Evolutionary conservation across 2,329 filamentous ascomycete species (phyloP), one percentile per base, ranked within the genome.

Genomic region (Arthrinium phaeospermum): DNA sequence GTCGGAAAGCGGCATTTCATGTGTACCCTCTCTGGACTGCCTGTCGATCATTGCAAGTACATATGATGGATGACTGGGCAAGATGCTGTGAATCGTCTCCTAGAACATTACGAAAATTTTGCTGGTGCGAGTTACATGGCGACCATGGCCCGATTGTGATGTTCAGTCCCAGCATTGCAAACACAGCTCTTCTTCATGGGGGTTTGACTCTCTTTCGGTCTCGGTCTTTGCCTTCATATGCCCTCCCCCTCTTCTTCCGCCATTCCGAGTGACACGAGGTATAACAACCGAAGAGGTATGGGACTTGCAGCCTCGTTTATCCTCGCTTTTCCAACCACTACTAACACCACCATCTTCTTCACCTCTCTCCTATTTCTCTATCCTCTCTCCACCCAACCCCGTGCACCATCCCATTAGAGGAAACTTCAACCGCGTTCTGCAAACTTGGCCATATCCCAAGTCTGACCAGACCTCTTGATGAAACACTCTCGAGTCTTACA

Each of bases 401-500:
- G 73, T 73, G 71, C 71, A 67, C 75, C 71, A 64, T 41, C 34
- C 57, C 34, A 41, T 64, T 64, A 64, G 34, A 64, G 57, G 57
- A 41, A 64, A 64, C 57, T 64, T 64, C 73, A 72, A 72, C 68
- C 76, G 72, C 70, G 70, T 73, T 74, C 75, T 76, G 76, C 78
- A 77, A 77, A 78, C 78, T 76, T 75, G 13, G 19, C 57, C 34
- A 41, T 41, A 16, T n/a, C 45, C 75, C 77, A 78, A 73, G 77
- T 78, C 75, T 76, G 75, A 70, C 34, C 47, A 77, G 30, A 75
- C 76, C 74, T 75, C 74, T 73, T 73, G 74, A 75, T 80, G 79
- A 81, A 80, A 80, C 79, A 81, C 73, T 22, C 8, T 76, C 74
- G 75, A 78, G 79, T 81, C 75, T 77, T 76, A 80, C 79, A 80